These are phyloP conservation scores for Aphanomyces stellatus DNA, from an alignment of 352 stramenopile genomes.

Conservation along the genomic window DNA sequence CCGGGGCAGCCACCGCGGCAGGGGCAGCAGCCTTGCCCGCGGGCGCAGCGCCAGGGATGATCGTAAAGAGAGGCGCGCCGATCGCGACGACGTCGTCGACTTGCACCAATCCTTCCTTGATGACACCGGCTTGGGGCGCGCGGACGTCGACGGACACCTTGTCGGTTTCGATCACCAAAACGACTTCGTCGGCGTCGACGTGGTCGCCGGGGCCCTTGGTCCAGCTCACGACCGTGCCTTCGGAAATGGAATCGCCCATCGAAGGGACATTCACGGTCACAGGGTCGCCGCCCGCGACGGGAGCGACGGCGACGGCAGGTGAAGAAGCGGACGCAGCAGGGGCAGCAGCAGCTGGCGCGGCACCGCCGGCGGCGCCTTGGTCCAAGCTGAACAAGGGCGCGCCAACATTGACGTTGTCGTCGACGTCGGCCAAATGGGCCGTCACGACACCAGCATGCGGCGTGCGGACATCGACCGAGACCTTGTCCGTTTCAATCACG, in stretches of 20 bases:
- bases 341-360: constrained; percentile 1
- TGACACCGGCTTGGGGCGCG: constrained; percentile 75
- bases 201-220: constrained; percentile 87
- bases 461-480: constrained; percentile 87
- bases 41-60: constrained; percentile 65
- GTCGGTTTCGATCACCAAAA: constrained; percentile 96
- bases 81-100: constrained; percentile 95
- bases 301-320: constrained; percentile 6
- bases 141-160: constrained; percentile 89
- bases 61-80: constrained; percentile 84
- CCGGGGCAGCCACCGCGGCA: constrained; percentile 24
- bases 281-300: constrained; percentile 19
- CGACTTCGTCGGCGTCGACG: constrained; percentile 90
- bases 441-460: constrained; percentile 81
- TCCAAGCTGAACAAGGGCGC: constrained; percentile 89
- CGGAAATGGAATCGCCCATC: constrained; percentile 93
- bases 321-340: background rate
- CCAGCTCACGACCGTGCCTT: constrained; percentile 95
- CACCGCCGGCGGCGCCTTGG: constrained; percentile 45
- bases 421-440: constrained; percentile 84
- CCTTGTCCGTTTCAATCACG: constrained; percentile 99
- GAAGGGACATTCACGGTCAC: constrained; percentile 60
- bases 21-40: constrained; percentile 22
- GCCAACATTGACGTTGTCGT: constrained; percentile 94
- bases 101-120: constrained; percentile 88